Base-by-base conservation (phyloP, 2,329 filamentous ascomycete genomes). In the Sclerotinia sclerotiorum region DNA sequence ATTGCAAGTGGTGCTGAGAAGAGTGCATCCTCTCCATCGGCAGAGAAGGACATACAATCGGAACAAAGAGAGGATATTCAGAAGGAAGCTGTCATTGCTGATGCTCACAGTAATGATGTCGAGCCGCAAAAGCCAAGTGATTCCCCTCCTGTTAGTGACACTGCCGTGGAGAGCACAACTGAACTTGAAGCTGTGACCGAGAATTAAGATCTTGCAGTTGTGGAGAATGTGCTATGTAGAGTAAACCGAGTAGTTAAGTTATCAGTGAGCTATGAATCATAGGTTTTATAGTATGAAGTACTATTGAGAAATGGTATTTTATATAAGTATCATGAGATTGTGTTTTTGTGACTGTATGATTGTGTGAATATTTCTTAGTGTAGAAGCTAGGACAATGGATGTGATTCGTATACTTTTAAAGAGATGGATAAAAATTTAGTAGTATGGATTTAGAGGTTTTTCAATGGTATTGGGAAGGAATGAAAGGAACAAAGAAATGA, bases 51-150 rank as follows among this genome's bases (percentile, higher is more conserved):
- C 27, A 52, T 52, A 27, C 64, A 70, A 54, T 66, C 69, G 1
- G 62, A 69, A 52, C 46, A 71, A 61, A 48, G 35, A 7, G 71
- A 74, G 58, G 70, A 73, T n/a, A 52, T 19, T 5, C 57, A 72
- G 27, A 72, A 72, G 55, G 62, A 67, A 15, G 57, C 62, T 10
- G 21, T 72, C 3, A 15, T 68, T 49, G n/a, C 66, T 13, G 48
- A 69, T 44, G 65, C 46, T 39, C 56, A 69, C 19, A 44, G 60
- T 15, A 42, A 70, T 27, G 68, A 72, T 35, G 13, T 55, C 21
- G 67, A 70, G 58, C 70, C 71, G 5, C 57, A 65, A 13, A 72
- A 74, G 35, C 6, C 49, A 46, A 73, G 65, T 58, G 70, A 73
- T 62, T 67, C 70, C 21, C 62, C 70, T 32, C 57, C 71, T 46